A percentile compares a stretch with the other conserved stretches of the same genome.
These are phyloP conservation scores for Penicillium turbatum DNA, from an alignment of 495 filamentous ascomycete genomes.

Conservation along the genomic window DNA sequence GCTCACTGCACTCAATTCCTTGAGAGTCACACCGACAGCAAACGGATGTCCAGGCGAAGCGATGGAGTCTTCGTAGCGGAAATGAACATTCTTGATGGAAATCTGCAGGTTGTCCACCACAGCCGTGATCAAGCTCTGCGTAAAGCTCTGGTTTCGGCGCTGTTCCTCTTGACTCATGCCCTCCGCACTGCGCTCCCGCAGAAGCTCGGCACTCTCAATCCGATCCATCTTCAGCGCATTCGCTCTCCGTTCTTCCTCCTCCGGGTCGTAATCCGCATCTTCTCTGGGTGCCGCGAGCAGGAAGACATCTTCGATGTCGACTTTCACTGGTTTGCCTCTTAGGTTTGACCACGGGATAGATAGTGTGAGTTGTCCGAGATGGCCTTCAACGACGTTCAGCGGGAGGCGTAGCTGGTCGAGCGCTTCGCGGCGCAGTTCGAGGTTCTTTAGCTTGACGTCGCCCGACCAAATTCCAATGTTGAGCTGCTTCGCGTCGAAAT, in stretches of 20 bases:
- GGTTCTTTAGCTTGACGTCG: slow-evolving; percentile 86
- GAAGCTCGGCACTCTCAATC: slow-evolving; percentile 86
- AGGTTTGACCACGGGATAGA: slow-evolving; percentile 96
- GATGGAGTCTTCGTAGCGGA: slow-evolving; percentile 96
- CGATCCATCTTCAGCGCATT: slow-evolving; percentile 96
- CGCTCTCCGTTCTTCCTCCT: slow-evolving; percentile 78
- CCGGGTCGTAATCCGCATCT: slow-evolving; percentile 86
- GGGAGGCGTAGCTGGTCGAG: slow-evolving; percentile 94
- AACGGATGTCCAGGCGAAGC: slow-evolving; percentile 94
- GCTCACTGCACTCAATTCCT: slow-evolving; percentile 93
- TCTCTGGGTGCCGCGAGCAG: slow-evolving; percentile 90
- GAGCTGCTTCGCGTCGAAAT: slow-evolving; percentile 93
- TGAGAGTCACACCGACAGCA: slow-evolving; percentile 81
- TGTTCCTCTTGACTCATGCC: slow-evolving; percentile 92
- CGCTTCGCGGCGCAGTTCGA: slow-evolving; percentile 89
- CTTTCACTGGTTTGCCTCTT: slow-evolving; percentile 85
- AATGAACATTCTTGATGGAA: slow-evolving; percentile 94
- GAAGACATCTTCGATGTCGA: slow-evolving; percentile 95
- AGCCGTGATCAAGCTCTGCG: slow-evolving; percentile 86
- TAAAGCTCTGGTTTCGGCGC: slow-evolving; percentile 94
- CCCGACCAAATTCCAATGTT: slow-evolving; percentile 98
- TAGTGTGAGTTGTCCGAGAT: slow-evolving; percentile 84
- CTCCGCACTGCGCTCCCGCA: slow-evolving; percentile 87
- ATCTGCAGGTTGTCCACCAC: slow-evolving; percentile 98
- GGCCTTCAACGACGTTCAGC: slow-evolving; percentile 92